A percentile compares a stretch with the other conserved stretches of the same genome.
These are phyloP conservation scores for Torulaspora gathmanii DNA, from an alignment of 805 yeast genomes.

Conservation along the genomic window DNA sequence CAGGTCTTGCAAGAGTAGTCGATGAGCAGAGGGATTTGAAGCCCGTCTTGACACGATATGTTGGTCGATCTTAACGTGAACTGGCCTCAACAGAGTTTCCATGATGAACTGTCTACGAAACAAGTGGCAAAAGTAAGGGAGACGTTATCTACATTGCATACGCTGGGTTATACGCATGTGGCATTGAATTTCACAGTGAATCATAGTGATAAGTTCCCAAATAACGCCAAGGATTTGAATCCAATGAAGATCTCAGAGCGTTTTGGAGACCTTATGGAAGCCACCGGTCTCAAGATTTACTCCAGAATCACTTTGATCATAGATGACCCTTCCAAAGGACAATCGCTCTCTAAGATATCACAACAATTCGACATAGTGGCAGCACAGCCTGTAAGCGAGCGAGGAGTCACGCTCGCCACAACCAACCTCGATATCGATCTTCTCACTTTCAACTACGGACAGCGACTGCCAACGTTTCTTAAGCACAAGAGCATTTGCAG, in stretches of 20 bases:
- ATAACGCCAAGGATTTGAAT: constrained; percentile 40
- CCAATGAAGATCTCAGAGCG: constrained; percentile 37
- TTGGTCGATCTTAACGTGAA: constrained; percentile 65
- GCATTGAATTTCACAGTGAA: constrained; percentile 65
- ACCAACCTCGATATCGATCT: constrained; percentile 76
- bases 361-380: constrained; percentile 71
- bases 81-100: constrained; percentile 59
- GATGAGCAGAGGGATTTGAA: not conserved
- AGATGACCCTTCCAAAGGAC: constrained; percentile 74
- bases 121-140: constrained; percentile 46
- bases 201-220: constrained; percentile 51
- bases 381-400: constrained; percentile 74
- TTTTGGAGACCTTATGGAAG: constrained; percentile 31
- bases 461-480: constrained; percentile 66
- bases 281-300: constrained; percentile 46
- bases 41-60: constrained; percentile 31
- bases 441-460: constrained; percentile 63
- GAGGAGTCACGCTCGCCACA: constrained; percentile 68
- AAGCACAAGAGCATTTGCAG: constrained; percentile 81
- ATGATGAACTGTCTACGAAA: constrained; percentile 37
- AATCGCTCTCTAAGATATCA: constrained; percentile 38
- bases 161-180: constrained; percentile 67
- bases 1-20: not conserved
- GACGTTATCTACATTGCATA: constrained; percentile 49
- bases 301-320: constrained; percentile 72